Conservation (phyloP, 208 protist species). For the Trypanosoma cruzi region DNA sequence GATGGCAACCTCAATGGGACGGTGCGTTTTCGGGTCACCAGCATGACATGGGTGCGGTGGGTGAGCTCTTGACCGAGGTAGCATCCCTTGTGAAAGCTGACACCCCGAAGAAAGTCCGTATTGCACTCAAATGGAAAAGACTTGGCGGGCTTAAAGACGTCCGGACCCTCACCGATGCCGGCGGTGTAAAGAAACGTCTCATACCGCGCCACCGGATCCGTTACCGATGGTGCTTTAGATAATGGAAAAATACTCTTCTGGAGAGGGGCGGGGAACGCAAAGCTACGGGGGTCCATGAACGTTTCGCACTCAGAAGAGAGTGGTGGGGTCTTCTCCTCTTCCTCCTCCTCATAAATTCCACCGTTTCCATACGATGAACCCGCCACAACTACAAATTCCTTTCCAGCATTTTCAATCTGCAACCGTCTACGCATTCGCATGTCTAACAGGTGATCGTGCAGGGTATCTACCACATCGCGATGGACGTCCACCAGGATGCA, state of each 20-base stretch:
- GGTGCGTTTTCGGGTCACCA: constrained; percentile 93
- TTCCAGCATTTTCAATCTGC: constrained; percentile 51
- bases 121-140: constrained; percentile 93
- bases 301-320: constrained; percentile 28
- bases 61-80: constrained; percentile 97
- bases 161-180: constrained; percentile 86
- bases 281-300: constrained; percentile 68
- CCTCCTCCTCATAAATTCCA: background rate
- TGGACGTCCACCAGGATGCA: constrained; percentile 75
- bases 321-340: background rate
- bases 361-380: constrained; percentile 2
- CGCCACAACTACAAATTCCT: constrained; percentile 55
- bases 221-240: background rate
- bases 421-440: constrained; percentile 85
- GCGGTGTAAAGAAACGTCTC: constrained; percentile 49
- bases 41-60: constrained; percentile 93
- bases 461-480: constrained; percentile 19
- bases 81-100: constrained; percentile 96
- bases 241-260: constrained; percentile 21
- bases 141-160: constrained; percentile 66
- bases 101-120: constrained; percentile 87
- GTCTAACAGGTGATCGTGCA: constrained; percentile 71
- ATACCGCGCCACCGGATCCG: constrained; percentile 37
- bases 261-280: constrained; percentile 31
- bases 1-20: constrained; percentile 75